Percentiles rank a stretch among this genome's conserved stretches.
These are phyloP conservation scores for Rhizophagus sp. DNA, from an alignment of 192 early-diverging fungal genomes.

Conservation along the genomic window DNA sequence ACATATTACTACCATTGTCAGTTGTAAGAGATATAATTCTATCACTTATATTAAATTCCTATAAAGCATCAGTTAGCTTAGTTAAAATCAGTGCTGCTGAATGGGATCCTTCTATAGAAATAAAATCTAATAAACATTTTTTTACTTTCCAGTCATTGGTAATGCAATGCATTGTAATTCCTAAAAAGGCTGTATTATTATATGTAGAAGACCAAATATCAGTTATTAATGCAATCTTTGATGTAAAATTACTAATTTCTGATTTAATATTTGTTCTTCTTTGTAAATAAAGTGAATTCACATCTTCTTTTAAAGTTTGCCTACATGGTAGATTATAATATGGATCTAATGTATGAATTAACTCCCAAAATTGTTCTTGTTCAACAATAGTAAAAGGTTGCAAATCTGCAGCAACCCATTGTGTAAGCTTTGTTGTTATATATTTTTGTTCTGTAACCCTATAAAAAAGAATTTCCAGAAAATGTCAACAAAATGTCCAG, in stretches of 20 bases:
- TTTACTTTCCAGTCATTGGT: neutral
- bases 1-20: neutral
- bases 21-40: neutral
- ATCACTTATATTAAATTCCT: neutral
- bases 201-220: neutral
- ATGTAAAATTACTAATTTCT: neutral
- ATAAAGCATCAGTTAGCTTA: neutral
- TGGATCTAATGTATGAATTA: no score
- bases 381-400: neutral
- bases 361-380: neutral
- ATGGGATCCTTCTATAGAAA: neutral
- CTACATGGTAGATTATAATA: no score
- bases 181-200: neutral
- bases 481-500: no score
- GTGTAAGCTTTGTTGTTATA: neutral
- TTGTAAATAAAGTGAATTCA: no score
- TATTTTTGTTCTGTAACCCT: no score
- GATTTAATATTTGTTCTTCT: neutral
- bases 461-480: no score
- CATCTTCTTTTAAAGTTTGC: no score
- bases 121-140: neutral
- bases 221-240: neutral
- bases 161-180: neutral
- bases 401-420: neutral
- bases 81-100: neutral